phyloP scores from a whole-genome alignment of 1,139 yeast genomes.

The Protomyces inouyei region DNA sequence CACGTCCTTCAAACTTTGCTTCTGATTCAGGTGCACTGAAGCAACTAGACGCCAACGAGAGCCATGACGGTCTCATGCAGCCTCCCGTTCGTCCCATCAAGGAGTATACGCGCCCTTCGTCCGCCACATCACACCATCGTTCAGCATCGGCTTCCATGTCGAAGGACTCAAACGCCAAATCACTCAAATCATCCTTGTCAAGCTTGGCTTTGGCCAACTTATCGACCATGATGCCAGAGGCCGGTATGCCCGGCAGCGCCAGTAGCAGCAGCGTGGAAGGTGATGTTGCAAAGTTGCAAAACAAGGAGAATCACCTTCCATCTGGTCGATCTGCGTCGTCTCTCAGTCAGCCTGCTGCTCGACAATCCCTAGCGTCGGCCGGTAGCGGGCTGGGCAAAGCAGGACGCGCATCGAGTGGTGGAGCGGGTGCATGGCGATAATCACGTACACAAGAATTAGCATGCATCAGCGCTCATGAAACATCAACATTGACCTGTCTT shows the following conservation, averaged over 20 bases:
- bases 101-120: slow-evolving; percentile 12
- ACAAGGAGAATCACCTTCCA: slow-evolving; percentile 11
- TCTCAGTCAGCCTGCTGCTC: neutral
- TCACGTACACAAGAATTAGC: neutral
- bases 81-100: slow-evolving; percentile 1
- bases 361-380: slow-evolving; percentile 8
- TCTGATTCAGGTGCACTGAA: neutral
- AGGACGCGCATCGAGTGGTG: neutral
- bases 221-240: neutral
- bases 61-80: neutral
- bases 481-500: neutral
- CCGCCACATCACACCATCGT: neutral
- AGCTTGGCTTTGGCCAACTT: slow-evolving; percentile 22
- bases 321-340: neutral
- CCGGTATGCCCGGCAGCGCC: neutral
- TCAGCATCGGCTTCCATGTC: neutral
- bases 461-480: neutral
- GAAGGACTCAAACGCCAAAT: neutral
- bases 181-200: slow-evolving; percentile 8
- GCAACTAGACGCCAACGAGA: slow-evolving; percentile 1
- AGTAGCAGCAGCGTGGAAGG: neutral
- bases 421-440: slow-evolving; percentile 21
- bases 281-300: neutral
- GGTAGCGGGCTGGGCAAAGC: neutral
- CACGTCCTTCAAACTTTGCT: neutral